These are phyloP conservation scores for Dunaliella primolecta DNA, from an alignment of 139 green algal genomes.

Conservation along the genomic window DNA sequence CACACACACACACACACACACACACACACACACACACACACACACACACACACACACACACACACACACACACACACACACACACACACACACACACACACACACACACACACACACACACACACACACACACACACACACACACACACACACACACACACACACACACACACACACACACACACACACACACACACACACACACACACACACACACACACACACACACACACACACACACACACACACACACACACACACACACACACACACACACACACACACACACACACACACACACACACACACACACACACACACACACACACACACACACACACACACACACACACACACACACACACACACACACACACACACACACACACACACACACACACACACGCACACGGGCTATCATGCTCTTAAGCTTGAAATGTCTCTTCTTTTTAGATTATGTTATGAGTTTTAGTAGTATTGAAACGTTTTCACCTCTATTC, in stretches of 20 bases:
- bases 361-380: constrained; percentile 5
- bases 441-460: too few species aligned
- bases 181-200: background rate
- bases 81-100: background rate
- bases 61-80: background rate
- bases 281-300: background rate
- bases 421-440: too few species aligned
- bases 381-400: background rate
- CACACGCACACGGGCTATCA: too few species aligned
- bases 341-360: constrained; percentile 11
- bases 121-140: background rate
- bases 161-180: background rate
- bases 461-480: too few species aligned
- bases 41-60: background rate
- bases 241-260: background rate
- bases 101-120: background rate
- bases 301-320: background rate
- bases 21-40: background rate
- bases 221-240: background rate
- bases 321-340: background rate
- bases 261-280: background rate
- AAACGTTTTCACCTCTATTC: too few species aligned
- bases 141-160: background rate
- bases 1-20: background rate
- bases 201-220: background rate